Base-by-base conservation (phyloP, 495 filamentous ascomycete species). In the Neurospora intermedia region DNA sequence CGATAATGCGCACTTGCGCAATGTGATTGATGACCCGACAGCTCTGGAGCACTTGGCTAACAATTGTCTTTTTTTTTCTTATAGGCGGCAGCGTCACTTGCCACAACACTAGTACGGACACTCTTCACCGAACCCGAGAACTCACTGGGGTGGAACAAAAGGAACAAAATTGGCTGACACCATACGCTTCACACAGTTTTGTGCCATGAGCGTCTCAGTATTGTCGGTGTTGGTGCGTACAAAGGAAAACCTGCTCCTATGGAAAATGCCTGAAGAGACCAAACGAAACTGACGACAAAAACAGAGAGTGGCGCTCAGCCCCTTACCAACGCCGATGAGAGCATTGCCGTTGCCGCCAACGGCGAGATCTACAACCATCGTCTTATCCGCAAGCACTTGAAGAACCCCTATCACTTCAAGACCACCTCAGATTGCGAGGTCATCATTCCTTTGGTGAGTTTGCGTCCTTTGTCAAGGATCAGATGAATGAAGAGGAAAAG, bases 311-410 rank as follows among this genome's bases (percentile, higher is more conserved):
- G 96, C 78, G 96, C 96, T 46, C 96, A 99, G 83, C 96, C 96
- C 70, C 88, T 99, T 69, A 90, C 96, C 82, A 98, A 92, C 86
- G 90, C 94, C 71, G 94, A 97, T 79, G 91, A 89, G 71, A 91
- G 88, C 74, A 90, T 99, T 75, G 90, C 94, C 73, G 88, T 99
- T 69, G 96, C 96, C 73, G 96, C 98, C 90, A 99, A 99, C 83
- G 96, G 96, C 83, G 96, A 99, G 83, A 99, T 99, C 82, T 99
- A 99, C 87, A 99, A 99, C 89, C 96, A 99, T 84, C 90, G 94
- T 75, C 88, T 97, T 76, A 85, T 99, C 76, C 90, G 96, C 75
- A 98, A 97, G 83, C 85, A 83, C 74, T 83, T 98, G 79, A 92
- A 92, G 82, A 84, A 83, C 31, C 88, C 91, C 35, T 95, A 97